These are phyloP conservation scores for Fusarium pininemorale DNA, from an alignment of 2,329 filamentous ascomycete species.

Conservation along the genomic window DNA sequence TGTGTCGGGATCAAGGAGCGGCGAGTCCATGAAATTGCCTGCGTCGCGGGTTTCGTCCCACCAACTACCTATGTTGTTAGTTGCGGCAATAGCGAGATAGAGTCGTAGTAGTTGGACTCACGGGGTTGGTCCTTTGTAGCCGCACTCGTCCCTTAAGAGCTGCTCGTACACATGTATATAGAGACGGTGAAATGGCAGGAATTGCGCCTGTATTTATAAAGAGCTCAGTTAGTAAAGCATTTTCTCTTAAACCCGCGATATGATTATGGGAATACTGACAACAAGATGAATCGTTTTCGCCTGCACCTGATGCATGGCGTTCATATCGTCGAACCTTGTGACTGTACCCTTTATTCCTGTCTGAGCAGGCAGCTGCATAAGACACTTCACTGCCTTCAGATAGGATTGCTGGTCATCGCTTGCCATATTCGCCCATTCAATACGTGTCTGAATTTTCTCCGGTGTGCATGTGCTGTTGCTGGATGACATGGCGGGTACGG, in stretches of 20 bases:
- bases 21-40: not conserved
- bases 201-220: accelerated
- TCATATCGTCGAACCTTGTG: not conserved
- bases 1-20: not conserved
- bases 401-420: not conserved
- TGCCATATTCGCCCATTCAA: not conserved
- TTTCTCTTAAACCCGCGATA: accelerated
- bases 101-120: not conserved
- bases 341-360: not conserved
- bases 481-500: not conserved
- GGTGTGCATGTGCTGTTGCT: not conserved
- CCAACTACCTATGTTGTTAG: not conserved
- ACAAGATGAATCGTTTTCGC: not conserved
- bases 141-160: not conserved
- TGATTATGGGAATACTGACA: not conserved
- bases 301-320: not conserved
- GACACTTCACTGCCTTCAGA: not conserved
- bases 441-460: not conserved
- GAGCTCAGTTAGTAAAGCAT: accelerated
- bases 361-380: not conserved
- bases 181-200: not conserved
- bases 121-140: not conserved
- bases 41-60: not conserved
- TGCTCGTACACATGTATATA: not conserved
- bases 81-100: accelerated